Base-by-base conservation (phyloP, 116 monocot genomes). In the Posidonia oceanica region DNA sequence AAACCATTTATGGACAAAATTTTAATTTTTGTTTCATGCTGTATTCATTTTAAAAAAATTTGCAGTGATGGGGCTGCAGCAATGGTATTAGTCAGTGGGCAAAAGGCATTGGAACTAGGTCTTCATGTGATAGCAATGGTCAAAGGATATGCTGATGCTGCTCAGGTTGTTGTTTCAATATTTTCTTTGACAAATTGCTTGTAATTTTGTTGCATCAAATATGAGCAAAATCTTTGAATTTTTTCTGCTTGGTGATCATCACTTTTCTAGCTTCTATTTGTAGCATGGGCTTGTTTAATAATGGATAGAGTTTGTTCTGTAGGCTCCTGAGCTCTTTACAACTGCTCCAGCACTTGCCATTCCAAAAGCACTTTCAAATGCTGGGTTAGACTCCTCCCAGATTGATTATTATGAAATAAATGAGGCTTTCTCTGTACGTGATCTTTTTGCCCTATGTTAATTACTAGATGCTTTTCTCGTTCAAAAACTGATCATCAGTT, bases 321-420 rank as follows among this genome's bases (percentile, higher is more conserved):
- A 95, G 95, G 91, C 95, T 61, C 91, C 95, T 55, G 95, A 95
- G 74, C 71, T 91, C 14, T 95, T 95, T 77, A 91, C 95, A 60
- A 95, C 95, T 5, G 66, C 91, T 16, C 95, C 95, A 51, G 78
- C 95, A 56, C 84, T 95, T 64, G 86, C 95, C 60, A 91, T 95
- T 73, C 95, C 95, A 7, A 95, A 95, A 68, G 95, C 95, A 66
- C 78, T 95, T 71, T 82, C 88, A 36, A 81, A 83, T 75, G 91
- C 95, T 66, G 82, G 88, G 39, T 74, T 95, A 75, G 81, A 82
- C 52, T 75, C 91, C 54, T 88, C 84, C 61, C 91, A 86, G 79
- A 82, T 95, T 72, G 95, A 95, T 79, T 95, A 70, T 79, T 95
- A 95, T 64, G 95, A 95, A 81, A 95, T 95, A 76, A 95, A 95